Percentiles rank a stretch among this genome's conserved stretches.
phyloP scores from a whole-genome alignment of 352 stramenopile genomes.

The Thraustochytrium sp. region DNA sequence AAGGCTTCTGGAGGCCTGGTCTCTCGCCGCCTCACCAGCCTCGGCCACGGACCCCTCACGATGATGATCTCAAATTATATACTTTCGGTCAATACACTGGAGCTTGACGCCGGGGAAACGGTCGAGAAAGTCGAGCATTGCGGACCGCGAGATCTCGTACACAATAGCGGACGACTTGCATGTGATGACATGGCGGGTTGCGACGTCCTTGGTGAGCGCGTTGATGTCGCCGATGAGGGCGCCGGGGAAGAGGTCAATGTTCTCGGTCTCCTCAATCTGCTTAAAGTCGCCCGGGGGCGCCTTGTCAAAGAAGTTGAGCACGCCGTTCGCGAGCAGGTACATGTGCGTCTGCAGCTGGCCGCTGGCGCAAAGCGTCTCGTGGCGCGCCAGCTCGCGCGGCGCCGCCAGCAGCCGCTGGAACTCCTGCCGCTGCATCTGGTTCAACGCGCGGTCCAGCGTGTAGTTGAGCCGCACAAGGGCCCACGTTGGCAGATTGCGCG shows the following conservation, averaged over 20 bases:
- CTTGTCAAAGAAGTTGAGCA: constrained; percentile 33
- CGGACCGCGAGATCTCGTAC: constrained; percentile 10
- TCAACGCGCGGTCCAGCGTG: constrained; percentile 7
- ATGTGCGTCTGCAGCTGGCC: constrained; percentile 1
- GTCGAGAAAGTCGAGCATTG: constrained; percentile 21
- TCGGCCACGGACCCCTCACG: too few species aligned
- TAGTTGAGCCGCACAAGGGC: neutral
- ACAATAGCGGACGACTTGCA: neutral
- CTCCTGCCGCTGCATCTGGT: constrained; percentile 25
- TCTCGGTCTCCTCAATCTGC: neutral
- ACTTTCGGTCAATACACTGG: constrained; percentile 28
- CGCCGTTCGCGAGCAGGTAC: neutral
- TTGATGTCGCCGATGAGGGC: constrained; percentile 11
- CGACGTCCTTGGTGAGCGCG: neutral
- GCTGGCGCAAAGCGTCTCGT: constrained; percentile 10
- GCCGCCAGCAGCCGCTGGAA: constrained; percentile 4
- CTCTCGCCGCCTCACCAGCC: too few species aligned
- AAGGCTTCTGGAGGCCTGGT: too few species aligned
- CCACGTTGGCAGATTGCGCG: neutral
- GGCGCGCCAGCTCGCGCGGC: neutral
- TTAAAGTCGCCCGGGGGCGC: neutral
- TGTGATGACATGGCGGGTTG: neutral
- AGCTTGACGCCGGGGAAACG: constrained; percentile 30
- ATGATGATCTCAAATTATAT: neutral
- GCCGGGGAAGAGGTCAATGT: neutral